These are phyloP conservation scores for Allomyces javanicus DNA, from an alignment of 192 early-diverging fungal species.

Conservation along the genomic window DNA sequence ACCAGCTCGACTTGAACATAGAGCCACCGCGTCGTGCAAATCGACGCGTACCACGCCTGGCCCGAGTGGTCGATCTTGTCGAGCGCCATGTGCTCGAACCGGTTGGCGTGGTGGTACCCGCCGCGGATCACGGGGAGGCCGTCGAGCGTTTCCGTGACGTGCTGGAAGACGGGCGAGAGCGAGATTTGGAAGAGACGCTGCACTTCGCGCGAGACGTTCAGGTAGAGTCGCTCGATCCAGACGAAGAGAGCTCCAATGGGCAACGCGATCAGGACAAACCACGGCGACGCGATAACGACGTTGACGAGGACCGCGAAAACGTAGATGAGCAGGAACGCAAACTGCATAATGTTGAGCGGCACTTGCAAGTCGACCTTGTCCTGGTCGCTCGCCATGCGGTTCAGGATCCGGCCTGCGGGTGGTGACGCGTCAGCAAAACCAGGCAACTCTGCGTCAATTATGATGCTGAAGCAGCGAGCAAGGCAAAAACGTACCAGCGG, in stretches of 20 bases:
- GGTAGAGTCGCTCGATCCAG: not conserved
- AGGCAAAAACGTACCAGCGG: not conserved
- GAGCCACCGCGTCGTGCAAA: slow-evolving; percentile 67
- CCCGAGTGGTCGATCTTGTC: not conserved
- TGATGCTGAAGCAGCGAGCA: too few species aligned
- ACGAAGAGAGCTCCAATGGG: slow-evolving; percentile 1
- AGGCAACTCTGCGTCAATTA: too few species aligned
- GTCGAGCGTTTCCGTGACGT: not conserved
- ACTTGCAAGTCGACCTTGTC: not conserved
- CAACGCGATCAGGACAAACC: slow-evolving; percentile 4
- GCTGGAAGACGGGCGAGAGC: not conserved
- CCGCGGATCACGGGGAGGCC: not conserved
- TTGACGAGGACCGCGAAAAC: slow-evolving; percentile 3
- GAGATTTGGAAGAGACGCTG: not conserved
- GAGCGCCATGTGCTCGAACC: not conserved
- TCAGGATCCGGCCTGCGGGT: not conserved
- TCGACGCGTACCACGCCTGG: not conserved
- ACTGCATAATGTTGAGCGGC: not conserved
- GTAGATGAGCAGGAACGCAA: slow-evolving; percentile 3
- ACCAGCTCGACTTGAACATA: slow-evolving; percentile 50
- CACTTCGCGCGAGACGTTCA: not conserved
- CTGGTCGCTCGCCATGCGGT: not conserved
- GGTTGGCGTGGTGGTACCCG: not conserved
- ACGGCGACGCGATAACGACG: slow-evolving; percentile 7
- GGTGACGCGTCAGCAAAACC: not conserved